Percentiles rank a stretch among this genome's conserved stretches.
Evolutionary conservation across 1,139 yeast species (phyloP).

Genomic region (Scheffersomyces cryptocercus): DNA sequence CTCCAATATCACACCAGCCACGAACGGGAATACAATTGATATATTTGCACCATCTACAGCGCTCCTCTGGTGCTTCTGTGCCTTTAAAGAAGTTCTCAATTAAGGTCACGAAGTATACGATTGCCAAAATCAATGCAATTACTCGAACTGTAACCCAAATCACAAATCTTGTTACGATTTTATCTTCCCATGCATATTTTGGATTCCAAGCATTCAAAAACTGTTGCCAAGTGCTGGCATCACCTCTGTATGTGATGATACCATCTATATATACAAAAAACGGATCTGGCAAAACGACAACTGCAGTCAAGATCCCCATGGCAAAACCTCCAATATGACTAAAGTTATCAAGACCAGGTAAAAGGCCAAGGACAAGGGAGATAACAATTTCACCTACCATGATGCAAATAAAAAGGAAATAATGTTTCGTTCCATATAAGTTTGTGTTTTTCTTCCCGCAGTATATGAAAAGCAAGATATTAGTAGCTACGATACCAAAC

Average conservation of each 20-base stretch:
- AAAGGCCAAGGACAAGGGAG: constrained; percentile 63
- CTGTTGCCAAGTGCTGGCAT: constrained; percentile 42
- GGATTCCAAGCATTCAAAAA: constrained; percentile 48
- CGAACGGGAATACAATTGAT: constrained; percentile 70
- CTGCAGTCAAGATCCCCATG: constrained; percentile 56
- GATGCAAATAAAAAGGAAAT: constrained; percentile 43
- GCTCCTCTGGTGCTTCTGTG: constrained; percentile 11
- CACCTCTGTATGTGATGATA: constrained; percentile 31
- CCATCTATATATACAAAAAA: constrained; percentile 47
- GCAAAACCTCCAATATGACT: constrained; percentile 79
- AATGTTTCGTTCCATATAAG: constrained; percentile 44
- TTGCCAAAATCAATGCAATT: constrained; percentile 45
- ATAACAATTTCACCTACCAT: constrained; percentile 60
- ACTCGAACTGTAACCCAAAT: constrained; percentile 55
- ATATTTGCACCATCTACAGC: constrained; percentile 73
- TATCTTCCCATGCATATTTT: constrained; percentile 33
- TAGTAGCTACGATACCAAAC: constrained; percentile 69
- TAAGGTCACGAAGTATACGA: constrained; percentile 54
- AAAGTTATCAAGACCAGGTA: constrained; percentile 78
- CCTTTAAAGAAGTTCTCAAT: constrained; percentile 50
- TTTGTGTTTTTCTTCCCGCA: constrained; percentile 52
- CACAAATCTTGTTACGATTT: constrained; percentile 35
- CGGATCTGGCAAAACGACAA: constrained; percentile 62
- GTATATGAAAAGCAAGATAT: constrained; percentile 57
- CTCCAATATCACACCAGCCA: constrained; percentile 71